phyloP scores from a whole-genome alignment of 2,329 filamentous ascomycete species.

The Colletotrichum tropicale region DNA sequence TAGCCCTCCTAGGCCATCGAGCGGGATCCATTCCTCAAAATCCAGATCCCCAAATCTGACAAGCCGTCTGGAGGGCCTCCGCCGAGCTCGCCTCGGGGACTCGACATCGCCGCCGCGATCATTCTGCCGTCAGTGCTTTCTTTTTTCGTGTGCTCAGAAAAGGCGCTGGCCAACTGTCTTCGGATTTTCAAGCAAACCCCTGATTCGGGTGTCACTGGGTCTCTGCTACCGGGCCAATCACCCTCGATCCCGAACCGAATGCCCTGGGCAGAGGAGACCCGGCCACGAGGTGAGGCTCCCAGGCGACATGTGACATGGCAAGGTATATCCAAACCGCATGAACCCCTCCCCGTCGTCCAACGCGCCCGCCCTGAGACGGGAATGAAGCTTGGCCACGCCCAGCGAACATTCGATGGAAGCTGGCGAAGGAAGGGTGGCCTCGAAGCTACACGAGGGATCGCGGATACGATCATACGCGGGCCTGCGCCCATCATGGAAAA shows the following conservation, averaged over 20 bases:
- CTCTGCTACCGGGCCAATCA: not conserved
- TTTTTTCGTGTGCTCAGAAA: not conserved
- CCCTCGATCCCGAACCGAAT: not conserved
- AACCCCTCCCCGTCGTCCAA: not conserved
- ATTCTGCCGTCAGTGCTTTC: not conserved
- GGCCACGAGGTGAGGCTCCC: conserved; percentile 8
- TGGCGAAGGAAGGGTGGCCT: not conserved
- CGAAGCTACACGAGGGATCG: not conserved
- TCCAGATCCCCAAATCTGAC: not conserved
- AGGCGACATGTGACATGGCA: not conserved
- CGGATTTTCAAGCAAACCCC: not conserved
- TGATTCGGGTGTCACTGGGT: not conserved
- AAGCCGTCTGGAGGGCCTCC: not conserved
- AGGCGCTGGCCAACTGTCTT: not conserved
- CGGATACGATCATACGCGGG: conserved; percentile 6
- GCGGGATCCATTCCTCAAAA: not conserved
- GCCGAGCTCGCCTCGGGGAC: not conserved
- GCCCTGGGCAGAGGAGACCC: not conserved
- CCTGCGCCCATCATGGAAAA: not conserved
- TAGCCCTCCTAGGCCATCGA: not conserved
- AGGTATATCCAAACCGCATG: not conserved
- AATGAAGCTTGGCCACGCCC: not conserved
- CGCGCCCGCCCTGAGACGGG: not conserved
- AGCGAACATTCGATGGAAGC: not conserved
- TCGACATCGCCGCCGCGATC: not conserved